A percentile compares a stretch with the other conserved stretches of the same genome.
phyloP scores from a whole-genome alignment of 1,284 basidiomycete genomes.

The Irpex rosettiformis region DNA sequence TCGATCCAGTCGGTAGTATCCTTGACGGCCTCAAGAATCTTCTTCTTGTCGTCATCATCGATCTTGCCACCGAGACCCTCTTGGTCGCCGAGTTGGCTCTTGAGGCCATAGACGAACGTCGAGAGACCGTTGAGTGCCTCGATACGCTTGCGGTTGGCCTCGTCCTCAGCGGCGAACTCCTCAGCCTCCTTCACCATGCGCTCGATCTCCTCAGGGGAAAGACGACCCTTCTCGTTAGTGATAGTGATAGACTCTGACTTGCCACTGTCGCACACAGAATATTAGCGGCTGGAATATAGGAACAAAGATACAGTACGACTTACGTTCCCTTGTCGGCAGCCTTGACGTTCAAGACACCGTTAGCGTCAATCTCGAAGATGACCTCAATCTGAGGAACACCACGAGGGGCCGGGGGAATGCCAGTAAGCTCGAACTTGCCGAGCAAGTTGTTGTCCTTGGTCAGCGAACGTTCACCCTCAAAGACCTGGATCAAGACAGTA shows the following conservation, averaged over 20 bases:
- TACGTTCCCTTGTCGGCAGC: constrained; percentile 91
- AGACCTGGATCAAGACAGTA: constrained; percentile 88
- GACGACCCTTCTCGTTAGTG: constrained; percentile 84
- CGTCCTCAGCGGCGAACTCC: constrained; percentile 85
- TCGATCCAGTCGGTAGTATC: constrained; percentile 92
- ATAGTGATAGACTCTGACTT: constrained; percentile 89
- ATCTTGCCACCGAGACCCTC: constrained; percentile 92
- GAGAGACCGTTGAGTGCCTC: constrained; percentile 82
- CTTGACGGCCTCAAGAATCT: constrained; percentile 79
- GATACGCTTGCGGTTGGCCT: constrained; percentile 83
- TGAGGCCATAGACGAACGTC: constrained; percentile 79
- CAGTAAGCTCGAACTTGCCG: constrained; percentile 92
- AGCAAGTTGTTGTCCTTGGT: constrained; percentile 99
- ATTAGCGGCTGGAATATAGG: constrained; percentile 9
- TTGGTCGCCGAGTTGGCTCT: constrained; percentile 82
- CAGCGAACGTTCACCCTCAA: constrained; percentile 91
- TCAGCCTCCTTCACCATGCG: constrained; percentile 93
- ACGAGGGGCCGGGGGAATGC: constrained; percentile 93
- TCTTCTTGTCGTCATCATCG: constrained; percentile 86
- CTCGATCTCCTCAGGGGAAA: constrained; percentile 85
- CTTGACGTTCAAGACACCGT: constrained; percentile 88
- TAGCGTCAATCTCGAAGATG: constrained; percentile 89
- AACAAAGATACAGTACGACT: constrained; percentile 29
- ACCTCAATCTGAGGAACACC: constrained; percentile 96
- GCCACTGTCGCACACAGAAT: constrained; percentile 45